phyloP scores from a whole-genome alignment of 2,329 filamentous ascomycete genomes.

The Epichloe brachyelytri region DNA sequence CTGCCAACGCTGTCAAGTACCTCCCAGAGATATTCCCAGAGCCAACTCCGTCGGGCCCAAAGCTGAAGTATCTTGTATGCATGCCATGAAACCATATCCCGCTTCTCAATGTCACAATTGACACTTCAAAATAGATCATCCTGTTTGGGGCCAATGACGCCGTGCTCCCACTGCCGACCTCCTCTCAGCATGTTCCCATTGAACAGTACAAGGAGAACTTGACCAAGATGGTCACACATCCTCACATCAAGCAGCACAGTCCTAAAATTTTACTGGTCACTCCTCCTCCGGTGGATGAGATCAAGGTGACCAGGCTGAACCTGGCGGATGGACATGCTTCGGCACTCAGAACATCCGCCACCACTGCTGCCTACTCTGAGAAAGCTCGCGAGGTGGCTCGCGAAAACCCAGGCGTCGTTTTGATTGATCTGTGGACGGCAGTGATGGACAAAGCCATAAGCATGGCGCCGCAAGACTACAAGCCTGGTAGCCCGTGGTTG shows the following conservation, averaged over 20 bases:
- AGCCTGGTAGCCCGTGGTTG: constrained; percentile 32
- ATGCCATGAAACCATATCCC: background rate
- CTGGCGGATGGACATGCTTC: constrained; percentile 30
- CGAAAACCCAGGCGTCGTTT: constrained; percentile 49
- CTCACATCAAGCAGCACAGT: constrained; percentile 53
- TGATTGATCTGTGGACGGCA: constrained; percentile 69
- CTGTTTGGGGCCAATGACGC: constrained; percentile 91
- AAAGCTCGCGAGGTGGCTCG: constrained; percentile 54
- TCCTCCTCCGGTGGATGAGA: constrained; percentile 73
- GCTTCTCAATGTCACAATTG: background rate
- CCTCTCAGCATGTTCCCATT: constrained; percentile 66
- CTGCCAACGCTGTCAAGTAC: constrained; percentile 56
- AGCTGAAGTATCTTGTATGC: constrained; percentile 54
- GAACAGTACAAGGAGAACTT: constrained; percentile 64
- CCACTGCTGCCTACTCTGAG: constrained; percentile 44
- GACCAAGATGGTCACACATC: constrained; percentile 57
- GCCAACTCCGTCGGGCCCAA: constrained; percentile 41
- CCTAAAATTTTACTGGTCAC: constrained; percentile 67
- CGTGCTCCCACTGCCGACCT: constrained; percentile 47
- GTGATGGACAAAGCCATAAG: constrained; percentile 59
- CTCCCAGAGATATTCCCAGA: constrained; percentile 59
- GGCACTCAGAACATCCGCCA: constrained; percentile 31
- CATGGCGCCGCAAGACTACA: constrained; percentile 44
- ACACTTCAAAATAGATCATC: constrained; percentile 40
- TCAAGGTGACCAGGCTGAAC: constrained; percentile 42